These are phyloP conservation scores for Xylariaceae sp. DNA, from an alignment of 2,329 filamentous ascomycete species.

Conservation along the genomic window DNA sequence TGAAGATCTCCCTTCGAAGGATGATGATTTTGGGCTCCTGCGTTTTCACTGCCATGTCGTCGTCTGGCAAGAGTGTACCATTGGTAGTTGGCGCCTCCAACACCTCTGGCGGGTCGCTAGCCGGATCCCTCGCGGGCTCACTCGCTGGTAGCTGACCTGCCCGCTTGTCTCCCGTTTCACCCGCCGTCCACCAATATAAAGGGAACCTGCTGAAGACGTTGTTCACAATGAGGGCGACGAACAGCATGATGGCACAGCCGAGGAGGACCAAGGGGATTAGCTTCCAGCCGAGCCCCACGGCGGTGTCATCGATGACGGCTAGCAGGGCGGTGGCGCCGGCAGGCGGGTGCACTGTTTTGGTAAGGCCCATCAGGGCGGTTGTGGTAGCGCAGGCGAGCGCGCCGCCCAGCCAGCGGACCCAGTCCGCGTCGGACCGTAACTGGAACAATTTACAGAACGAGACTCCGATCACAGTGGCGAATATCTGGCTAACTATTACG, in stretches of 20 bases:
- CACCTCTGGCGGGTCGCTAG: conserved; percentile 20
- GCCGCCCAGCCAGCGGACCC: conserved; percentile 58
- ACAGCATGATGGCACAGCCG: conserved; percentile 55
- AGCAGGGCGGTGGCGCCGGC: conserved; percentile 69
- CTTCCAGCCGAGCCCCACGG: conserved; percentile 60
- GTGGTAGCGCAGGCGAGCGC: conserved; percentile 59
- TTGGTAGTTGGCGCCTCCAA: neutral
- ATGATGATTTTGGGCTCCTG: conserved; percentile 9
- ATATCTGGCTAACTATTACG: conserved; percentile 59
- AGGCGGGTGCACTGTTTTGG: conserved; percentile 67
- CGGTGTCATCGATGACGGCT: conserved; percentile 53
- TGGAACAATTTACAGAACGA: conserved; percentile 60
- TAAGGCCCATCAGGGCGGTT: conserved; percentile 61
- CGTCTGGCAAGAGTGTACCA: conserved; percentile 4
- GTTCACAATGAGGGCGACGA: conserved; percentile 58
- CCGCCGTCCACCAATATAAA: conserved; percentile 62
- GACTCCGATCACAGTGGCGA: conserved; percentile 57
- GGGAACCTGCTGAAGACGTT: conserved; percentile 64
- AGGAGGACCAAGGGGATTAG: conserved; percentile 59
- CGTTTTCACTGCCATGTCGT: conserved; percentile 10
- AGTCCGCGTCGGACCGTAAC: conserved; percentile 40
- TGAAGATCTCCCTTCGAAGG: conserved; percentile 3
- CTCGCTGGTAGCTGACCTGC: no score
- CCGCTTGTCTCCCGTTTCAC: no score
- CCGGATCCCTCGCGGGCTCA: no score